phyloP scores from a whole-genome alignment of 2,329 filamentous ascomycete genomes.

The Coniochaeta pulveracea region DNA sequence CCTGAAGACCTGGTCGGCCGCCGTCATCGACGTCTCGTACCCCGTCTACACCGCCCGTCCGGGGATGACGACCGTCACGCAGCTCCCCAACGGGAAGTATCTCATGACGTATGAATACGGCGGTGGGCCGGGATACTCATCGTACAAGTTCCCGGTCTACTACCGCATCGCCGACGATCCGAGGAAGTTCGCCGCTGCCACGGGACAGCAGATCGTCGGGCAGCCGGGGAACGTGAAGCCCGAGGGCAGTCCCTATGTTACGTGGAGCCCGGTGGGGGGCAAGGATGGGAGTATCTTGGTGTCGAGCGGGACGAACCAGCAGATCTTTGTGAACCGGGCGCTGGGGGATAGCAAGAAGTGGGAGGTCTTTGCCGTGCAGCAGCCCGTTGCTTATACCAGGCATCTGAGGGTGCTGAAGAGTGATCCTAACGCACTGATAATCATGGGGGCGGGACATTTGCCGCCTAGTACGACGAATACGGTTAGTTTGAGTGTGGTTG shows the following conservation, averaged over 20 bases:
- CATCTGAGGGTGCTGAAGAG: constrained; percentile 22
- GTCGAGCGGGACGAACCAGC: constrained; percentile 22
- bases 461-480: constrained; percentile 34
- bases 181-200: constrained; percentile 1
- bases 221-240: background rate
- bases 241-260: constrained; percentile 1
- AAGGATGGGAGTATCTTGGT: constrained; percentile 32
- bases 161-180: constrained; percentile 16
- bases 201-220: background rate
- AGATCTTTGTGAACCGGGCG: constrained; percentile 30
- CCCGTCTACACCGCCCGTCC: constrained; percentile 51
- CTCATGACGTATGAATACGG: constrained; percentile 57
- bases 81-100: constrained; percentile 47
- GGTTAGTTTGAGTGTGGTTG: constrained; percentile 24
- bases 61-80: constrained; percentile 43
- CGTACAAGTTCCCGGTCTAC: constrained; percentile 27
- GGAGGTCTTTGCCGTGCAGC: constrained; percentile 22
- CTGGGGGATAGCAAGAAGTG: constrained; percentile 25
- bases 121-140: constrained; percentile 22
- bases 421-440: constrained; percentile 24
- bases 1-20: constrained; percentile 46
- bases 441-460: constrained; percentile 32
- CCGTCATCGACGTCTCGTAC: constrained; percentile 53
- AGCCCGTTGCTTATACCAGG: constrained; percentile 25
- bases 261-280: constrained; percentile 19